Conservation (phyloP, 257 asterid species). For the Datura wrightii region DNA sequence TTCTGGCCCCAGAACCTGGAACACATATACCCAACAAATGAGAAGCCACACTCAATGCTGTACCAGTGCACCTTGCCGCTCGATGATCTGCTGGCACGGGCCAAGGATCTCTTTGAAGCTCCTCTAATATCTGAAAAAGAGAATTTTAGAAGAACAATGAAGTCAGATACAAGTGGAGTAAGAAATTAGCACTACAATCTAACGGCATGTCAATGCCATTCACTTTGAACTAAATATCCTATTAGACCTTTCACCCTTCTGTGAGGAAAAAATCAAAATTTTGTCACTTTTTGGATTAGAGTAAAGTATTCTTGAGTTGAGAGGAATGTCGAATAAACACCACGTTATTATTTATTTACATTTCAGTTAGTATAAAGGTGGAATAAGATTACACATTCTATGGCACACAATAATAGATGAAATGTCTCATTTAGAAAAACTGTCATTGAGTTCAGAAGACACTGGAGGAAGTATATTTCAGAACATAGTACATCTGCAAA, state of each 20-base stretch:
- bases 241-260: not conserved
- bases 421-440: conserved; percentile 19
- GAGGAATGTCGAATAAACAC: not conserved
- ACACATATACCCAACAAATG: conserved; percentile 94
- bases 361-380: conserved; percentile 16
- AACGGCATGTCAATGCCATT: not conserved
- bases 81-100: conserved; percentile 90
- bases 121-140: conserved; percentile 79
- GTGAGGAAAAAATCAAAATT: not conserved
- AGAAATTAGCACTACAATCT: conserved; percentile 35
- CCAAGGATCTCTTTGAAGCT: conserved; percentile 99
- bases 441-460: not conserved
- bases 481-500: not conserved
- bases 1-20: conserved; percentile 97
- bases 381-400: conserved; percentile 11
- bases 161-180: conserved; percentile 20
- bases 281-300: not conserved
- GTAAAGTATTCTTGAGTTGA: not conserved
- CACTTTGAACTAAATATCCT: not conserved
- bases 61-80: conserved; percentile 90
- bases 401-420: conserved; percentile 24
- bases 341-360: conserved; percentile 25
- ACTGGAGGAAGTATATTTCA: conserved; percentile 19
- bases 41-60: conserved; percentile 93
- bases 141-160: conserved; percentile 27